phyloP scores from a whole-genome alignment of 345 rosid genomes.

The Citrus hindsii region DNA sequence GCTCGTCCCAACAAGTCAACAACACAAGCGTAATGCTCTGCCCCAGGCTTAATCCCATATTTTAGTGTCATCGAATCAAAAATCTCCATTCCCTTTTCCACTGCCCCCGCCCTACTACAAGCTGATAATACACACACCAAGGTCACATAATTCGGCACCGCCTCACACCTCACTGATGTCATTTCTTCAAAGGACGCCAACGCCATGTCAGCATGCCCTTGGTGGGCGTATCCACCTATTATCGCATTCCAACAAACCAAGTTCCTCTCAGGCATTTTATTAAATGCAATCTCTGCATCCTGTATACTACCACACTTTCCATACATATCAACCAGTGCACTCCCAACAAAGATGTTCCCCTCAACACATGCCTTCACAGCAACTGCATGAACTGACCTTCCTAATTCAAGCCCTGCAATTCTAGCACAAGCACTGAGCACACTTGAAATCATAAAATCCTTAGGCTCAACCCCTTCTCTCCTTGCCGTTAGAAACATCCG shows the following conservation, averaged over 20 bases:
- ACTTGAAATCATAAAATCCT: slow-evolving; percentile 71
- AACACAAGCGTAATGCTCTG: slow-evolving; percentile 79
- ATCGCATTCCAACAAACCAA: slow-evolving; percentile 74
- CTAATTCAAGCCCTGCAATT: slow-evolving; percentile 59
- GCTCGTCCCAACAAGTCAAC: slow-evolving; percentile 86
- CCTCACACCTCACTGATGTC: slow-evolving; percentile 28
- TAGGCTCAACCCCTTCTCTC: slow-evolving; percentile 47
- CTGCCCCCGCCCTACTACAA: slow-evolving; percentile 79
- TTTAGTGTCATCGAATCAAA: slow-evolving; percentile 59
- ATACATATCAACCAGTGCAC: slow-evolving; percentile 84
- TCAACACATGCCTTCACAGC: slow-evolving; percentile 69
- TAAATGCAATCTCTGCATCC: slow-evolving; percentile 52
- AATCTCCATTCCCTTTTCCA: slow-evolving; percentile 57
- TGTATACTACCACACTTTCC: slow-evolving; percentile 87
- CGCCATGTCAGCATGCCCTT: slow-evolving; percentile 62
- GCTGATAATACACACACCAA: slow-evolving; percentile 75
- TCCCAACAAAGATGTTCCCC: slow-evolving; percentile 60
- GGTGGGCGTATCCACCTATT: slow-evolving; percentile 77
- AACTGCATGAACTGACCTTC: slow-evolving; percentile 65
- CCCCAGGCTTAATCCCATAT: slow-evolving; percentile 59
- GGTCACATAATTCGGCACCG: slow-evolving; percentile 64
- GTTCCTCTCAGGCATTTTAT: slow-evolving; percentile 59
- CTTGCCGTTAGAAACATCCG: slow-evolving; percentile 40
- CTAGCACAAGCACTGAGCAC: slow-evolving; percentile 71
- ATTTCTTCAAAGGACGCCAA: slow-evolving; percentile 55